Conservation (phyloP, 2,329 filamentous ascomycete species). For the Scedosporium apiospermum region DNA sequence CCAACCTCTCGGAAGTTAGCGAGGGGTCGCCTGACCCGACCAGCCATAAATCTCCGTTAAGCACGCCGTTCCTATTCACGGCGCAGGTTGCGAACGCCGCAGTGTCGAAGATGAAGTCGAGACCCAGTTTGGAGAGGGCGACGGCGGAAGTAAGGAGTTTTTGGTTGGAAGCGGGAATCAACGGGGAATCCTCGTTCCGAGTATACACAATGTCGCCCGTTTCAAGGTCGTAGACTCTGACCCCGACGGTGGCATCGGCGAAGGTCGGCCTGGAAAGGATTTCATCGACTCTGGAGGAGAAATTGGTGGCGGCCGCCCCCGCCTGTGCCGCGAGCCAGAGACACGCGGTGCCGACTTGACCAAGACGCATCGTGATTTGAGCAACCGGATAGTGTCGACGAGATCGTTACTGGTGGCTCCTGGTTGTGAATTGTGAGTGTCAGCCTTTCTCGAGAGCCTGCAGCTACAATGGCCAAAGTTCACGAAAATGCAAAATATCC, state of each 20-base stretch:
- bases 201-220: conserved; percentile 1
- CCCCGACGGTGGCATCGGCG: conserved; percentile 5
- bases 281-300: background rate
- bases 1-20: conserved; percentile 3
- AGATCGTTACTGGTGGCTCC: too few species aligned
- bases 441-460: too few species aligned
- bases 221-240: conserved; percentile 2
- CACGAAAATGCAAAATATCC: too few species aligned
- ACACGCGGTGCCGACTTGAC: background rate
- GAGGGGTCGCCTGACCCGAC: conserved; percentile 8
- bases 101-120: conserved; percentile 5
- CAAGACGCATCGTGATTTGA: background rate
- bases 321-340: background rate
- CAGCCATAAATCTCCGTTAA: conserved; percentile 8
- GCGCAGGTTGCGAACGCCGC: background rate
- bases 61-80: conserved; percentile 3
- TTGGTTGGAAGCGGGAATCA: conserved; percentile 7
- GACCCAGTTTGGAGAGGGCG: conserved; percentile 4
- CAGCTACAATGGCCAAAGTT: too few species aligned
- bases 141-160: conserved; percentile 5
- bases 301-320: background rate
- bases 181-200: background rate
- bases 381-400: too few species aligned
- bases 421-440: too few species aligned
- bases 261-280: conserved; percentile 5